These are phyloP conservation scores for Cucumis cinereus DNA, from an alignment of 306 rosid genomes.

Conservation along the genomic window DNA sequence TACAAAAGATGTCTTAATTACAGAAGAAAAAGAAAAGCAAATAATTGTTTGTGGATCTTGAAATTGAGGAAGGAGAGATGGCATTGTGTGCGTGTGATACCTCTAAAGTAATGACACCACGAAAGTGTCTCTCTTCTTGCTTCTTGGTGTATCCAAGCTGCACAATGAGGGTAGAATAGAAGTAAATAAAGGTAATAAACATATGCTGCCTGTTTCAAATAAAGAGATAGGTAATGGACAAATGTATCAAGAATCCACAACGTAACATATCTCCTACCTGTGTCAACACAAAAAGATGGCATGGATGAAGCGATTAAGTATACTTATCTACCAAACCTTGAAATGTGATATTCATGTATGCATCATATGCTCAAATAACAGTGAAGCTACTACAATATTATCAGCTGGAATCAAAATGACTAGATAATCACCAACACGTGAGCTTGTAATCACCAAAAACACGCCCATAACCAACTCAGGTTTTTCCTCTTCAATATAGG, in stretches of 20 bases:
- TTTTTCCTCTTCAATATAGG: not conserved
- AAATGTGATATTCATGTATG: not conserved
- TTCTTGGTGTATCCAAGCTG: conserved; percentile 98
- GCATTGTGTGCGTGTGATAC: conserved; percentile 17
- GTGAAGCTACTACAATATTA: not conserved
- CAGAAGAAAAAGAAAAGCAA: not conserved
- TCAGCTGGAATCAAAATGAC: not conserved
- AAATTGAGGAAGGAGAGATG: not conserved
- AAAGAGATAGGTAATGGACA: not conserved
- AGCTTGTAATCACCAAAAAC: not conserved
- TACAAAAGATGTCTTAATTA: not conserved
- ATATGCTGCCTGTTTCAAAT: not conserved
- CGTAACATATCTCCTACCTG: not conserved
- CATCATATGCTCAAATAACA: not conserved
- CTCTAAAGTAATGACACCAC: conserved; percentile 90
- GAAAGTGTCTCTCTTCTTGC: conserved; percentile 84
- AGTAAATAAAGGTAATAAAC: not conserved
- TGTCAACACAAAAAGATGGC: not conserved
- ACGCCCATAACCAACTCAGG: not conserved
- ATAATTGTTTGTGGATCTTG: not conserved
- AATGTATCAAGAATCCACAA: not conserved
- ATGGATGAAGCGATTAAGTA: not conserved
- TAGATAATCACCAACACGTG: not conserved
- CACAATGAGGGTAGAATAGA: conserved; percentile 11
- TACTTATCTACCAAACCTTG: not conserved